Percentiles rank a stretch among this genome's conserved stretches.
phyloP scores from a whole-genome alignment of 129 eudicot genomes.

The Chrysanthemum seticuspe region DNA sequence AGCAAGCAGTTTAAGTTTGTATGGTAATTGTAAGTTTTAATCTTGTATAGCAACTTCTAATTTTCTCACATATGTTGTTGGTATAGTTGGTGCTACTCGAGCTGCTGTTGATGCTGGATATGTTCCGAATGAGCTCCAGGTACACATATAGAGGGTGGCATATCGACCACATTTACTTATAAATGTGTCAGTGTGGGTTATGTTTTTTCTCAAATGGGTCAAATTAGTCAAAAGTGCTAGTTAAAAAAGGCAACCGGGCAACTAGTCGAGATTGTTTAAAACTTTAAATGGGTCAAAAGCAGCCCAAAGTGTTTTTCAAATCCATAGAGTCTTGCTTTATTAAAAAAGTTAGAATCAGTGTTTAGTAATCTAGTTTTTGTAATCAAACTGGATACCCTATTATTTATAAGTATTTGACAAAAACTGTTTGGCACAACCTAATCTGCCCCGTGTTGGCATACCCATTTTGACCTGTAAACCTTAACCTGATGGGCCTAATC shows the following conservation, averaged over 20 bases:
- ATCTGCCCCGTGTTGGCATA: not conserved
- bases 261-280: too few species aligned
- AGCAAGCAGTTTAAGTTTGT: not conserved
- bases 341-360: too few species aligned
- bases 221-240: not conserved
- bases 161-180: slow-evolving; percentile 4
- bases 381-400: not conserved
- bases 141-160: slow-evolving; percentile 8
- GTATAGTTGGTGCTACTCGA: slow-evolving; percentile 94
- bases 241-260: too few species aligned
- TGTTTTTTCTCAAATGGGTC: not conserved
- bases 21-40: slow-evolving; percentile 11
- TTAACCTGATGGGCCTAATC: too few species aligned
- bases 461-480: too few species aligned
- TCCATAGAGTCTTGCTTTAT: not conserved
- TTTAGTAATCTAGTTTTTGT: too few species aligned
- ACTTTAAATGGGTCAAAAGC: not conserved
- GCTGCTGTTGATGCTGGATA: slow-evolving; percentile 99
- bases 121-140: slow-evolving; percentile 97
- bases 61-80: slow-evolving; percentile 9
- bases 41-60: not conserved
- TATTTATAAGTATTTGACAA: not conserved
- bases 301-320: not conserved
- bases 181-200: not conserved
- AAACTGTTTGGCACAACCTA: not conserved